Conservation (phyloP, 495 filamentous ascomycete species). For the Trichoderma virens region DNA sequence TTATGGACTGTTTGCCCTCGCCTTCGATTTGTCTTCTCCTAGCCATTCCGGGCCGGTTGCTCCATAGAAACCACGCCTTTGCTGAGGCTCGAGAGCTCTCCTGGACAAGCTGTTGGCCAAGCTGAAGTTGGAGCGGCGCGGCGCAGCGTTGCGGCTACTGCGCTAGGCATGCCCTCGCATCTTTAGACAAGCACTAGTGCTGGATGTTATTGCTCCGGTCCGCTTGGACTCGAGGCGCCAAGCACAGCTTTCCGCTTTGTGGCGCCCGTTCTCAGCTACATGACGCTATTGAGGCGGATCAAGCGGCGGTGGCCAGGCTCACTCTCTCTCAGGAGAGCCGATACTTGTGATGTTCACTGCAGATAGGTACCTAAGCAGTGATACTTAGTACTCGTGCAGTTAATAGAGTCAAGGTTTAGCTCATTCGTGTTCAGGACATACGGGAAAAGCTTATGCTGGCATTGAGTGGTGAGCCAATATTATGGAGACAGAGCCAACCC, state of each 20-base stretch:
- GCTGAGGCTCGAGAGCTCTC: neutral
- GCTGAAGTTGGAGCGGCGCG: neutral
- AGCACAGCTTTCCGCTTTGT: neutral
- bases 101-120: neutral
- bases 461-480: no score
- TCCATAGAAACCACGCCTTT: neutral
- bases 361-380: neutral
- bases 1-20: neutral
- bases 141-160: neutral
- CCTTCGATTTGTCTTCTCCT: neutral
- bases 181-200: neutral
- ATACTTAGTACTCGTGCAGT: no score
- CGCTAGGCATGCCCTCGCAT: no score
- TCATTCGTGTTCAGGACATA: no score
- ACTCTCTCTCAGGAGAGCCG: neutral
- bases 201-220: neutral
- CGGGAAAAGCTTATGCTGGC: no score
- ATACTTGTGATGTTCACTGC: neutral
- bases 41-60: neutral
- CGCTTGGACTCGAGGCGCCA: neutral
- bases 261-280: neutral
- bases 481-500: no score
- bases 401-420: no score
- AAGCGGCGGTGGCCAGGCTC: neutral
- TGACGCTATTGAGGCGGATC: neutral